Percentiles rank a stretch among this genome's conserved stretches.
Conservation (phyloP, 768 basidiomycete species). For the Russula lepida region DNA sequence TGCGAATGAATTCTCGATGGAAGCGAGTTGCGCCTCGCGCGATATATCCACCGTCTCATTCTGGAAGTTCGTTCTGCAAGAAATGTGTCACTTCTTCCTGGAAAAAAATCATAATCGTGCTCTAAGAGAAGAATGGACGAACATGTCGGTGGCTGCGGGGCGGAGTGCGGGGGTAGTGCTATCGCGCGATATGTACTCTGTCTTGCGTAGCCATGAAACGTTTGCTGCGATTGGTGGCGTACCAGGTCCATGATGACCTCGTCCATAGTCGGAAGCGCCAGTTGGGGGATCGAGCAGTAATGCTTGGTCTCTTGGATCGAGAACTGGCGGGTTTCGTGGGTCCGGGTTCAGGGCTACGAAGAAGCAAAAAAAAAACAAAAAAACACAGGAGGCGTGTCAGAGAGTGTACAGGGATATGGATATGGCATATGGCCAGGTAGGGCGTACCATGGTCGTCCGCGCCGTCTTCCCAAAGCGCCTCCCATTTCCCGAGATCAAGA, state of each 20-base stretch:
- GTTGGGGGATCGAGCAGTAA: slow-evolving; percentile 61
- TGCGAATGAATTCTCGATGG: slow-evolving; percentile 71
- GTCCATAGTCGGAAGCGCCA: slow-evolving; percentile 35
- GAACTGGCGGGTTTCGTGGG: slow-evolving; percentile 42
- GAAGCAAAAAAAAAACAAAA: not conserved
- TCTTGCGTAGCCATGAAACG: slow-evolving; percentile 88
- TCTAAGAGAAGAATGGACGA: slow-evolving; percentile 23
- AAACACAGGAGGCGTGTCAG: not conserved
- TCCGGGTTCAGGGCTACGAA: slow-evolving; percentile 56
- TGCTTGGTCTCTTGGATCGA: slow-evolving; percentile 71
- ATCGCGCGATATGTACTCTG: slow-evolving; percentile 76
- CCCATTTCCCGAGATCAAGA: slow-evolving; percentile 76
- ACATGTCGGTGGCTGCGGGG: slow-evolving; percentile 45
- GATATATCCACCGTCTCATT: slow-evolving; percentile 57
- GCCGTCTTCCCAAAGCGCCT: slow-evolving; percentile 76
- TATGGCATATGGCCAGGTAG: no score
- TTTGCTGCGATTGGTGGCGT: slow-evolving; percentile 45
- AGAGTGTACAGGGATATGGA: no score
- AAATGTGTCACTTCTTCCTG: not conserved
- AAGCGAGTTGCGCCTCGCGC: slow-evolving; percentile 60
- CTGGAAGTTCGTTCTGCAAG: slow-evolving; percentile 35
- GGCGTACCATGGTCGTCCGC: slow-evolving; percentile 54
- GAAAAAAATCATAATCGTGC: no score
- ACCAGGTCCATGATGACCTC: slow-evolving; percentile 29
- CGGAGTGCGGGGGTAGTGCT: slow-evolving; percentile 37